Base-by-base conservation (phyloP, 176 grass and related monocot genomes). In the Lolium perenne region DNA sequence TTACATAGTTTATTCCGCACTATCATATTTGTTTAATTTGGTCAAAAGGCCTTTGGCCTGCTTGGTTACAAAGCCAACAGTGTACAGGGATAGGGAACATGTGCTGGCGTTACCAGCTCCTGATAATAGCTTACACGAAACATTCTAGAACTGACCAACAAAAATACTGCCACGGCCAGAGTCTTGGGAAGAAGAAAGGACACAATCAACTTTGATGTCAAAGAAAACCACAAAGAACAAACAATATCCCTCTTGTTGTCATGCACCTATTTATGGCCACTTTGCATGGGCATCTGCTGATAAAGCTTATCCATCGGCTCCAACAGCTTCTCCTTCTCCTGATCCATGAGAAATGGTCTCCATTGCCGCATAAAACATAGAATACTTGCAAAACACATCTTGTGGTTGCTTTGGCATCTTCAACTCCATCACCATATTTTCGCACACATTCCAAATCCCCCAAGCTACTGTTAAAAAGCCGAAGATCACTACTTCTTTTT, bases 11-110 rank as follows among this genome's bases (percentile, higher is more conserved):
- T 75, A 32, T 75, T 75, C 12, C 71, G 25, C 6, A 51, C 46
- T 74, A 74, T 35, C 49, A 55, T 35, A 76, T 76, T 55, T 55
- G 48, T 76, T 18, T 17, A 20, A 75, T 76, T 76, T 55, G 8
- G 74, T 20, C 15, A 35, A 75, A 69, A 32, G 21, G 22, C 22
- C 47, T 75, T 75, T 51, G 0, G 15, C 73, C 26, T 4, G 7
- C 25, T 76, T 76, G 73, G 25, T 54, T 76, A 35, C 54, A 12
- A 76, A 76, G 15, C 49, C 16, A 12, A 38, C 8, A 38, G 16
- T 76, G 49, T 76, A 55, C 49, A 76, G 25, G 8, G 15, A 76
- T 20, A 76, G 15, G 25, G 49, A 20, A 75, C 22, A 76, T 76
- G 49, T 55, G 49, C 49, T 76, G 26, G 72, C 49, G 26, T 76